These are phyloP conservation scores for Trichocomaceae sp. DNA, from an alignment of 2,329 filamentous ascomycete genomes.

Conservation along the genomic window DNA sequence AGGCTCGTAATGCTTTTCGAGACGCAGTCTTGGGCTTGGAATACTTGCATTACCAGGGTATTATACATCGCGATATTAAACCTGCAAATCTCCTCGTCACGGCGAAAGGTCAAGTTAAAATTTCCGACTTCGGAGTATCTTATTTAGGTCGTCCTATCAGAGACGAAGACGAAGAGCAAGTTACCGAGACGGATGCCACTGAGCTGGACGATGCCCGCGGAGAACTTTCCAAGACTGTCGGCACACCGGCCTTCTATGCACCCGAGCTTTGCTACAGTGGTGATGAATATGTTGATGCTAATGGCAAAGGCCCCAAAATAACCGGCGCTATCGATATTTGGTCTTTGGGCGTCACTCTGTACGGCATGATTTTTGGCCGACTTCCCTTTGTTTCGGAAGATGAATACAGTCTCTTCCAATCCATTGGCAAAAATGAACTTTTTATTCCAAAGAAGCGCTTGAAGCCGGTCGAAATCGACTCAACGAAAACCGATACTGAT, in stretches of 20 bases:
- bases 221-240: slow-evolving; percentile 95
- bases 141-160: slow-evolving; percentile 86
- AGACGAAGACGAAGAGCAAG: slow-evolving; percentile 70
- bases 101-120: slow-evolving; percentile 80
- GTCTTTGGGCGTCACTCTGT: slow-evolving; percentile 93
- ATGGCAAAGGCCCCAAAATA: slow-evolving; percentile 60
- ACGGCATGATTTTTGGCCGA: slow-evolving; percentile 88
- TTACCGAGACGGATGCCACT: slow-evolving; percentile 74
- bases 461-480: slow-evolving; percentile 55
- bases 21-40: slow-evolving; percentile 91
- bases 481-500: neutral
- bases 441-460: slow-evolving; percentile 78
- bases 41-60: slow-evolving; percentile 82
- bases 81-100: slow-evolving; percentile 88
- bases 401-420: slow-evolving; percentile 83
- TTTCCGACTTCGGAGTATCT: slow-evolving; percentile 97
- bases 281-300: slow-evolving; percentile 49
- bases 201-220: slow-evolving; percentile 81
- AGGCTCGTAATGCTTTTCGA: slow-evolving; percentile 77
- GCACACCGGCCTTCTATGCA: slow-evolving; percentile 94
- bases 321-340: slow-evolving; percentile 95
- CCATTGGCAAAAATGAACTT: slow-evolving; percentile 86
- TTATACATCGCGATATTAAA: slow-evolving; percentile 79
- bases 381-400: slow-evolving; percentile 90
- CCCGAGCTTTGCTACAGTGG: slow-evolving; percentile 93